phyloP scores from a whole-genome alignment of 139 green algal genomes.

The Asterochloris erici region DNA sequence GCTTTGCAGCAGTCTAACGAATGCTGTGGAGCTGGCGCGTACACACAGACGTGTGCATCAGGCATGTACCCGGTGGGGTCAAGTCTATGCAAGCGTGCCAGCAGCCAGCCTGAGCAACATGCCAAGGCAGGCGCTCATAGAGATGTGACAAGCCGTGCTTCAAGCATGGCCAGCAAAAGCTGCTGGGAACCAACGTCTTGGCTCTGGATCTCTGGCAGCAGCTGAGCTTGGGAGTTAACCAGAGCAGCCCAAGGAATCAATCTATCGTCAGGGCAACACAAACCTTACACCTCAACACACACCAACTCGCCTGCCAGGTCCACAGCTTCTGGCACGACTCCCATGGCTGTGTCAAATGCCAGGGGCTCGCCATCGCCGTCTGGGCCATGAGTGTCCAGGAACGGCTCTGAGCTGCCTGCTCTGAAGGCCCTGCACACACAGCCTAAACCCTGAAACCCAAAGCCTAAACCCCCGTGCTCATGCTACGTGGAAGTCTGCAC shows the following conservation, averaged over 20 bases:
- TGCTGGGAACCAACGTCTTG: too few species aligned
- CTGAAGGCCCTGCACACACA: neutral
- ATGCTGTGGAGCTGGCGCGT: neutral
- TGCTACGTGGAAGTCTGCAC: too few species aligned
- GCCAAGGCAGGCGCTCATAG: neutral
- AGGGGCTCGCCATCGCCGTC: conserved; percentile 2
- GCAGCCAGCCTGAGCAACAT: neutral
- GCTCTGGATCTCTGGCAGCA: too few species aligned
- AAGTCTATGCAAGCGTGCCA: neutral
- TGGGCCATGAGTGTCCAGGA: conserved; percentile 21
- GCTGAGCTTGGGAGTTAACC: too few species aligned
- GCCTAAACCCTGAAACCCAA: neutral
- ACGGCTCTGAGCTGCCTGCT: conserved; percentile 2
- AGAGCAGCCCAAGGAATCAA: neutral
- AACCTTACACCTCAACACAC: neutral
- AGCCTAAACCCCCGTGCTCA: neutral
- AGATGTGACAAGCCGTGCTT: neutral
- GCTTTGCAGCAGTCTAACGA: too few species aligned
- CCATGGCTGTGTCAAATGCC: conserved; percentile 48
- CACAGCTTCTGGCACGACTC: conserved; percentile 56
- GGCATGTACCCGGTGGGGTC: neutral
- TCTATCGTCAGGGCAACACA: neutral
- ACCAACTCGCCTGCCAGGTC: conserved; percentile 49
- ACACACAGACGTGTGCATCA: neutral
- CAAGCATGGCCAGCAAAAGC: neutral